Base-by-base conservation (phyloP, 208 protist species). In the Naegleria lovaniensis region DNA sequence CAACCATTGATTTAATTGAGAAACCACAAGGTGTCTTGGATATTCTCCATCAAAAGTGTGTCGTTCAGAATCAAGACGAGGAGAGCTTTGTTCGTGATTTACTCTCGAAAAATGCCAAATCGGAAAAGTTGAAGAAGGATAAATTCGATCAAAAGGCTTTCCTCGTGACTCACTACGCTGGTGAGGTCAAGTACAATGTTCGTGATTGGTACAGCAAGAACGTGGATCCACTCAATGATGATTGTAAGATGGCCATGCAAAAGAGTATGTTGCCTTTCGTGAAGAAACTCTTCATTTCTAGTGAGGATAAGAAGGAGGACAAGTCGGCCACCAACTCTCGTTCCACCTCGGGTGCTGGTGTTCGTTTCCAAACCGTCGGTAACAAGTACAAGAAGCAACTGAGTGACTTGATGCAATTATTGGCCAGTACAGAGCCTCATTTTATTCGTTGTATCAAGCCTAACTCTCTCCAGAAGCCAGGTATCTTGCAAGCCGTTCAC, bases 391-490 rank as follows among this genome's bases (percentile, higher is more conserved):
- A 91, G 52, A 29, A 75, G 25, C 88, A 92, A 88, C n/a, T 92
- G 4, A 29, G 7, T 5, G 48, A 91, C 48, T 83, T 92, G 41
- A 92, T 92, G 91, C 25, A 92, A 48, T 25, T 79, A 43, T 92
- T 92, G 36, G 79, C 36, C 33, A 48, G 33, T 33, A 94, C 93
- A 33, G 88, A 90, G 48, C 91, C 92, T 84, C 90, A 93, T 36
- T 94, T 92, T 39, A 93, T 94, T 39, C 92, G 93, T 55, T 94
- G 93, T 91, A 91, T 94, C 59, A 93, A 92, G 33, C 93, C 93
- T 16, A 92, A 94, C 79, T 22, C 38, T 36, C 1, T 29, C 3
- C 92, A 93, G 83, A 51, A 33, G 43, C 52, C 92, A 55, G 59
- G 43, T 40, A 39, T 51, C 9, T 88, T 93, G 39, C 13, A 91